Evolutionary conservation across 2,329 filamentous ascomycete genomes (phyloP), one percentile per base, ranked within the genome.

Genomic region (Colletotrichum tofieldiae): DNA sequence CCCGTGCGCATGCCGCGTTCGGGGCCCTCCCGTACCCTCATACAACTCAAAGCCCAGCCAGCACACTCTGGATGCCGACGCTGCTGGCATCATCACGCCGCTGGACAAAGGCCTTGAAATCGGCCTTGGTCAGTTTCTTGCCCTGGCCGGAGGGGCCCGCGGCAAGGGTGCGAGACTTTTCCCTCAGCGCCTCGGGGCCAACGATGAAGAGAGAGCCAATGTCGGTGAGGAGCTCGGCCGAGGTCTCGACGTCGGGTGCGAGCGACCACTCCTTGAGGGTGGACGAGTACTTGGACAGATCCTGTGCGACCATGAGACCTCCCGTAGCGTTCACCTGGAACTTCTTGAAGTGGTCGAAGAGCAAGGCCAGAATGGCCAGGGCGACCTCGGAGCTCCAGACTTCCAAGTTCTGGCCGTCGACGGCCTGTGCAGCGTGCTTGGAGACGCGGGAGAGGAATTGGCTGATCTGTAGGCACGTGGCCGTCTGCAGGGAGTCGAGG

Each of bases 201-300:
- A 99, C 94, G 75, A 99, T 97, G 81, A 99, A 99, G 65, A 99
- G 84, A 79, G 95, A 98, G 14, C 95, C 96, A 71, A 99, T 94
- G 85, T 99, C 96, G 35, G 94, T 92, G 72, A 99, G 84, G 56
- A 98, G 90, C 84, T 99, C 96, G 75, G 98, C 90, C 65, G 90
- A 89, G 32, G 88, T 87, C 76, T 90, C 88, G 60, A 91, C 90
- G 51, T 93, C 90, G 77, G 91, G 92, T 65, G 89, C 87, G 51
- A 95, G 86, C 37, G 93, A 90, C 94, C 95, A 98, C 43, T 91
- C 91, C 74, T 94, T 91, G 75, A 99, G 87, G 14, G 97, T 90
- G 73, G 95, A 93, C 11, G 94, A 93, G 81, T 99, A 99, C 79
- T 94, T 95, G 45, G 94, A 94, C 81, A 98, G 95, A 80, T 99